A percentile compares a stretch with the other conserved stretches of the same genome.
phyloP scores from a whole-genome alignment of 2,329 filamentous ascomycete species.

The Canariomyces notabilis region DNA sequence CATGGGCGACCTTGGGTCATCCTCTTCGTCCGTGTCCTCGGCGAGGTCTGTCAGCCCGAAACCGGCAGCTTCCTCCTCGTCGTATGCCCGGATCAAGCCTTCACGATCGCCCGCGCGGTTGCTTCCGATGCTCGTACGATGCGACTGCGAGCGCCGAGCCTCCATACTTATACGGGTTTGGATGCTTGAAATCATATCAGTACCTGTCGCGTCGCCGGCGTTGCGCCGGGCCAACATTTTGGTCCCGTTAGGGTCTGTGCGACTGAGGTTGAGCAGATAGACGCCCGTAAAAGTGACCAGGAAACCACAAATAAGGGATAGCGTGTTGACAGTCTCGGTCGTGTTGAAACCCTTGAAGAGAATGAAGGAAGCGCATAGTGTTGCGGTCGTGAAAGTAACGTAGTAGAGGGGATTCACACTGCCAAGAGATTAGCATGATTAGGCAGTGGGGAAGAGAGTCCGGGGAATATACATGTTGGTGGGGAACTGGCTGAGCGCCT shows the following conservation, averaged over 20 bases:
- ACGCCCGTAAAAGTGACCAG: slow-evolving; percentile 93
- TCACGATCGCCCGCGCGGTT: slow-evolving; percentile 66
- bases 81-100: slow-evolving; percentile 82
- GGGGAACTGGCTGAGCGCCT: slow-evolving; percentile 91
- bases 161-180: slow-evolving; percentile 95
- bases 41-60: slow-evolving; percentile 76
- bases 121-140: slow-evolving; percentile 49
- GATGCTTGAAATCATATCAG: slow-evolving; percentile 82
- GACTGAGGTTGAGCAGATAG: slow-evolving; percentile 92
- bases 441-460: background rate
- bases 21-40: slow-evolving; percentile 68
- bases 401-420: slow-evolving; percentile 97
- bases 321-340: slow-evolving; percentile 81
- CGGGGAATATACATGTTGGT: slow-evolving; percentile 77
- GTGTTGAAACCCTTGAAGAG: slow-evolving; percentile 97
- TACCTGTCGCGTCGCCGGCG: slow-evolving; percentile 75
- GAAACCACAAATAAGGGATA: slow-evolving; percentile 89
- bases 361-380: slow-evolving; percentile 90
- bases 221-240: slow-evolving; percentile 56
- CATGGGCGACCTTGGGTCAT: slow-evolving; percentile 30
- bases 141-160: slow-evolving; percentile 62
- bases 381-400: slow-evolving; percentile 93
- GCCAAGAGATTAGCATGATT: slow-evolving; percentile 25
- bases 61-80: slow-evolving; percentile 69
- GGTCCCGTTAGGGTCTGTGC: slow-evolving; percentile 79